These are phyloP conservation scores for Chlorella variabilis DNA, from an alignment of 163 green algal genomes.

Conservation along the genomic window DNA sequence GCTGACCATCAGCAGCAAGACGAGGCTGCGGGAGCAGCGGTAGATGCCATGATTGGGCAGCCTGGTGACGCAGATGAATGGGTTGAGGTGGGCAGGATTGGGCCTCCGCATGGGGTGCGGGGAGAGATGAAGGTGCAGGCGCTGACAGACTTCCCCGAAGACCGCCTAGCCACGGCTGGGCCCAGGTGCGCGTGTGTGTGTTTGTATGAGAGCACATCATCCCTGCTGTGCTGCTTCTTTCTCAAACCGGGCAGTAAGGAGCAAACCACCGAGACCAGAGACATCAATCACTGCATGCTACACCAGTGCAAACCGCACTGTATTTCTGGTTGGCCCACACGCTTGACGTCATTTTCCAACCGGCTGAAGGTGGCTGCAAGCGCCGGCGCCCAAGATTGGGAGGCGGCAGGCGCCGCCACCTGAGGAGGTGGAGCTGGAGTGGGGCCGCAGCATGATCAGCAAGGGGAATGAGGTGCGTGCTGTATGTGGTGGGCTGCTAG, in stretches of 20 bases:
- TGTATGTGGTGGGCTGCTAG: too few species aligned
- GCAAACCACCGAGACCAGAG: too few species aligned
- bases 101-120: constrained; percentile 50
- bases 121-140: constrained; percentile 60
- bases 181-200: constrained; percentile 20
- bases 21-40: background rate
- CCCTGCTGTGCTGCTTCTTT: background rate
- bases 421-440: constrained; percentile 39
- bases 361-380: constrained; percentile 57
- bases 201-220: background rate
- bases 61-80: constrained; percentile 38
- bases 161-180: constrained; percentile 51
- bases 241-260: too few species aligned
- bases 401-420: background rate
- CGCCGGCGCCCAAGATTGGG: constrained; percentile 36
- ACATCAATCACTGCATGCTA: too few species aligned
- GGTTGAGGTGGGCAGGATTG: constrained; percentile 59
- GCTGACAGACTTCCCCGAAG: constrained; percentile 59
- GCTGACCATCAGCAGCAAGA: background rate
- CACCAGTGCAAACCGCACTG: too few species aligned
- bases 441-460: constrained; percentile 41
- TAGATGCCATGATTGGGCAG: background rate
- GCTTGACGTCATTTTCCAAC: too few species aligned
- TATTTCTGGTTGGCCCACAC: too few species aligned
- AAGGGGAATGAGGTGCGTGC: constrained; percentile 50